Percentiles rank a stretch among this genome's conserved stretches.
These are phyloP conservation scores for Metarhizium anisopliae DNA, from an alignment of 2,329 filamentous ascomycete genomes.

Conservation along the genomic window DNA sequence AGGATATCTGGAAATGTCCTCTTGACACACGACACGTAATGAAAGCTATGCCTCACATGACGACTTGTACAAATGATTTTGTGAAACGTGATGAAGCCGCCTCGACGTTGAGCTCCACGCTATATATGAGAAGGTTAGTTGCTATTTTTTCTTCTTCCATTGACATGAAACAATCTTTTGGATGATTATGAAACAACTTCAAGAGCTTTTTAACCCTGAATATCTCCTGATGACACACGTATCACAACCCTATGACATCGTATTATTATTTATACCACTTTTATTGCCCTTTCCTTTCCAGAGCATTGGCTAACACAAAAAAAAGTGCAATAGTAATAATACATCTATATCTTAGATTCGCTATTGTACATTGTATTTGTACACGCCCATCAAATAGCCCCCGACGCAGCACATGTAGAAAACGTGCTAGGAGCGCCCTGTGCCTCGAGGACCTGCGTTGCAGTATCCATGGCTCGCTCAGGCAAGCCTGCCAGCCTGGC, in stretches of 20 bases:
- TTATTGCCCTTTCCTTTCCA: slow-evolving; percentile 13
- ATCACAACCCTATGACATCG: slow-evolving; percentile 49
- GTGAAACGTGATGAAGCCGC: neutral
- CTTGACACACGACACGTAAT: slow-evolving; percentile 21
- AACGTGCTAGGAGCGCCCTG: neutral
- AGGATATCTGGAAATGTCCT: slow-evolving; percentile 22
- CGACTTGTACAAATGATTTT: neutral
- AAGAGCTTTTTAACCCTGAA: slow-evolving; percentile 65
- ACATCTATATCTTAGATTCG: slow-evolving; percentile 5
- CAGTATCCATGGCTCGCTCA: slow-evolving; percentile 59
- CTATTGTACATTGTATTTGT: slow-evolving; percentile 5
- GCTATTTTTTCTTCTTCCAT: slow-evolving; percentile 5
- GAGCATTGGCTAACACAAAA: slow-evolving; percentile 30
- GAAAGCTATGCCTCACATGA: slow-evolving; percentile 12
- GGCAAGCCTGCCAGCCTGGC: slow-evolving; percentile 78
- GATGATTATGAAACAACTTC: slow-evolving; percentile 47
- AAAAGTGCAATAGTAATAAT: slow-evolving; percentile 8
- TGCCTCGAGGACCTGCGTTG: slow-evolving; percentile 44
- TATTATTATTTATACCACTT: slow-evolving; percentile 13
- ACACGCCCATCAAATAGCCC: neutral
- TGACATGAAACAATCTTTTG: slow-evolving; percentile 17
- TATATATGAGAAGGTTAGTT: slow-evolving; percentile 34
- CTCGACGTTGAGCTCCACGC: neutral
- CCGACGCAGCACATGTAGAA: neutral
- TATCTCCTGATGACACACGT: slow-evolving; percentile 46